Evolutionary conservation across 768 basidiomycete species (phyloP), one percentile per base, ranked within the genome.

Genomic region (Cystoderma amianthinum): DNA sequence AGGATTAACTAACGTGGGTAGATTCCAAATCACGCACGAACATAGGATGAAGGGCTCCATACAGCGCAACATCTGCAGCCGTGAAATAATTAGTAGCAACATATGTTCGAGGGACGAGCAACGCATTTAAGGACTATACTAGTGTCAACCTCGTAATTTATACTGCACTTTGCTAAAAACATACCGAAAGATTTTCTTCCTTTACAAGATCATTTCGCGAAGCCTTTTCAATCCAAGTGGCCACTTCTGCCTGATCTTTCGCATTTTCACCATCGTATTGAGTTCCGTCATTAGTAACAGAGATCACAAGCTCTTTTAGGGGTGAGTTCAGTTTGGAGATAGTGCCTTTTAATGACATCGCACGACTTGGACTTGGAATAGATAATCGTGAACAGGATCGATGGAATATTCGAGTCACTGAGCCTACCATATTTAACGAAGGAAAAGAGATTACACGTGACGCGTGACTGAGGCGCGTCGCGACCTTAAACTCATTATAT

Each of bases 21-120:
- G 7, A n/a, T 7, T 28, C 7, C 25, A 7, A 7, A 28, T 28
- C 19, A 68, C 88, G 46, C 57, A 96, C 95, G 46, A 94, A 57
- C 37, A 73, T 67, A 5, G 91, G 82, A 59, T 94, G 85, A 21
- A 98, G 72, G n/a, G 82, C 78, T 18, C 85, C 92, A 59, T 94
- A 98, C 37, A 97, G 63, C 7, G 87, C 88, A 42, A 92, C 77
- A 60, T 99, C 96, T 34, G 94, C 95, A 2, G 81, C 85, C 15
- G 92, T 90, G 42, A 92, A 68, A 51, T 85, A 76, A 62, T 89
- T 87, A 57, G 76, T 77, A 51, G 92, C 85, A 52, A 93, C 61
- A 62, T 90, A 97, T 17, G 93, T 96, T 53, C 82, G 75, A 17
- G 87, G 78, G 11, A 75, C 64, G 38, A 98, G 71, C 34, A 80